A percentile compares a stretch with the other conserved stretches of the same genome.
Conservation (phyloP, 177 flowering plant species). For the Vitis hybrid region DNA sequence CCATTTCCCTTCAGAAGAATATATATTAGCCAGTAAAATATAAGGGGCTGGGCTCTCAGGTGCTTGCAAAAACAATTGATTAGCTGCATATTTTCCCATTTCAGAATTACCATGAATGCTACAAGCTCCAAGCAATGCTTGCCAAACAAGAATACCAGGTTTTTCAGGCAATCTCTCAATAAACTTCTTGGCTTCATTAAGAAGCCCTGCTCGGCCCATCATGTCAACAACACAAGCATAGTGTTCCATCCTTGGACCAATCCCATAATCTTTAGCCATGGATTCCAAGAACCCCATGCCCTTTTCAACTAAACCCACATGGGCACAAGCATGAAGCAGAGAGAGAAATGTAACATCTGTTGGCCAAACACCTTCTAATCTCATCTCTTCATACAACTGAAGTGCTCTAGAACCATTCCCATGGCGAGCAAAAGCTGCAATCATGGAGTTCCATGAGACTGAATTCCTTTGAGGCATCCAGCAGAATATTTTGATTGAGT, state of each 20-base stretch:
- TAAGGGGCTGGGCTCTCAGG: slow-evolving; percentile 60
- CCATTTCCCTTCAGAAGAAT: slow-evolving; percentile 76
- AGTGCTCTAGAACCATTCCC: slow-evolving; percentile 73
- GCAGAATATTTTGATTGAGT: slow-evolving; percentile 58
- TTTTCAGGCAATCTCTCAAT: slow-evolving; percentile 53
- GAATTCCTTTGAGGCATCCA: slow-evolving; percentile 52
- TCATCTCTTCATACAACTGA: slow-evolving; percentile 68
- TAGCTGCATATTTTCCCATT: slow-evolving; percentile 76
- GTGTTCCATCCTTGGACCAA: slow-evolving; percentile 80
- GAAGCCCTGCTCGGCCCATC: slow-evolving; percentile 81
- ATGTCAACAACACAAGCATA: slow-evolving; percentile 88
- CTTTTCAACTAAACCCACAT: slow-evolving; percentile 66
- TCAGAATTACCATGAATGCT: slow-evolving; percentile 64
- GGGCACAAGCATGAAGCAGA: slow-evolving; percentile 92
- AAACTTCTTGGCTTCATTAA: slow-evolving; percentile 66
- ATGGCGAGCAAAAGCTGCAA: slow-evolving; percentile 88
- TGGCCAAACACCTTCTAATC: slow-evolving; percentile 46
- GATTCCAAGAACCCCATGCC: slow-evolving; percentile 73
- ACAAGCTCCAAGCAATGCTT: slow-evolving; percentile 86
- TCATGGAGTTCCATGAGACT: slow-evolving; percentile 84
- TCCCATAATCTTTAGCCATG: slow-evolving; percentile 54
- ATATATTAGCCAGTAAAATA: slow-evolving; percentile 73
- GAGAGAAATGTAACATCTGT: slow-evolving; percentile 88
- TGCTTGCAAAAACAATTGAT: slow-evolving; percentile 35
- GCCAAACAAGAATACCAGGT: slow-evolving; percentile 69